Evolutionary conservation across 2,329 filamentous ascomycete species (phyloP), one percentile per base, ranked within the genome.

Genomic region (Ophiostoma sp.): DNA sequence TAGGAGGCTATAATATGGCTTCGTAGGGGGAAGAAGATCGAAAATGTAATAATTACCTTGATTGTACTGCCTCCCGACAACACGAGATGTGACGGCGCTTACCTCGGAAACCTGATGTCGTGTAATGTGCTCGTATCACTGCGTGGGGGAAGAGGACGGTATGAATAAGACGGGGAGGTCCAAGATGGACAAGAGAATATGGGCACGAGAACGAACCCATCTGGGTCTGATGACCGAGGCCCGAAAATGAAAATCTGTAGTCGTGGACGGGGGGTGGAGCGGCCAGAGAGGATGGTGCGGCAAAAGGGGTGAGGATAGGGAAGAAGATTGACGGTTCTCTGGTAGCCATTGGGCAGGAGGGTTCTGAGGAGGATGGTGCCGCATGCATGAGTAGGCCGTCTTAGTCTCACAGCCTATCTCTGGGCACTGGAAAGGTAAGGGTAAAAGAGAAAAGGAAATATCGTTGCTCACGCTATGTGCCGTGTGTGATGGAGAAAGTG

Each of bases 331-430:
- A 18, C 4, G 27, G 27, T 36, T 5, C 14, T 36, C 12, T 7
- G 55, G 55, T 60, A 36, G 49, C n/a, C 9, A 47, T 6, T 55
- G 49, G 49, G 49, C 18, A 27, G 55, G 16, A 60, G 27, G n/a
- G 55, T 5, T 60, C 55, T 27, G 55, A 58, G 47, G 5, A 60
- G 55, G 55, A 38, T 60, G 55, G 12, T 60, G 55, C 55, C 36
- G 55, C 55, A 7, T 60, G 55, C 55, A 60, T 60, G 55, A 60
- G 55, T 60, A 60, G 55, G 18, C 7, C 6, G 55, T 60, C 27
- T 38, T 60, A 60, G 27, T 60, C 27, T 60, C 6, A 55, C 49
- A 40, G 27, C 27, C 55, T 60, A 38, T 60, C 55, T 60, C 18
- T 60, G 55, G 55, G 55, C 55, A 18, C n/a, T 52, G n/a, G 47